Conservation (phyloP, 1,284 basidiomycete genomes). For the Puccinia coronata region DNA sequence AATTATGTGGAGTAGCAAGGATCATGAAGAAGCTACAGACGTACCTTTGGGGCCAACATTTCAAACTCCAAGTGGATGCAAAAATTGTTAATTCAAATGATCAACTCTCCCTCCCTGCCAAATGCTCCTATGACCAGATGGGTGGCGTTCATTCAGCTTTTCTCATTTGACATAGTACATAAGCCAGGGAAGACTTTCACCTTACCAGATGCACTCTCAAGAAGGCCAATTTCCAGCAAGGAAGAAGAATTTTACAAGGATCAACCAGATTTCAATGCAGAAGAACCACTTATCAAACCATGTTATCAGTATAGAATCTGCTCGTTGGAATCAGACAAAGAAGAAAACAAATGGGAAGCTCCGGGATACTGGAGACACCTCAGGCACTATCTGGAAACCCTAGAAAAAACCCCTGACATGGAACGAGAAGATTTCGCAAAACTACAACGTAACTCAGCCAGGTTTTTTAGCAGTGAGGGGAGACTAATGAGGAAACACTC, state of each 20-base stretch:
- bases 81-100: slow-evolving; percentile 35
- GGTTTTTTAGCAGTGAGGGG: background rate
- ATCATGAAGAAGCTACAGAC: slow-evolving; percentile 21
- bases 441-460: background rate
- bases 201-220: background rate
- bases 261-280: slow-evolving; percentile 9
- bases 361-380: background rate
- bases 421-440: background rate
- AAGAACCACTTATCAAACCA: background rate
- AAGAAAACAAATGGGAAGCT: background rate
- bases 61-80: slow-evolving; percentile 31
- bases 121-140: slow-evolving; percentile 6
- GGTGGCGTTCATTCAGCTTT: slow-evolving; percentile 13
- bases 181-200: slow-evolving; percentile 5
- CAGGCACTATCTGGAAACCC: background rate
- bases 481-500: background rate
- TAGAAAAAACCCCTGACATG: background rate
- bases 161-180: slow-evolving; percentile 15
- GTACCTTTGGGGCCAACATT: slow-evolving; percentile 21
- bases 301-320: background rate
- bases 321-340: background rate
- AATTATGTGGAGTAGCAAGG: slow-evolving; percentile 37
- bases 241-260: background rate
- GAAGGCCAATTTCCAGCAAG: background rate
- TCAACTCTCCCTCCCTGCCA: background rate